Evolutionary conservation across 805 yeast genomes (phyloP), one percentile per base, ranked within the genome.

Genomic region (Pichia deserticola): DNA sequence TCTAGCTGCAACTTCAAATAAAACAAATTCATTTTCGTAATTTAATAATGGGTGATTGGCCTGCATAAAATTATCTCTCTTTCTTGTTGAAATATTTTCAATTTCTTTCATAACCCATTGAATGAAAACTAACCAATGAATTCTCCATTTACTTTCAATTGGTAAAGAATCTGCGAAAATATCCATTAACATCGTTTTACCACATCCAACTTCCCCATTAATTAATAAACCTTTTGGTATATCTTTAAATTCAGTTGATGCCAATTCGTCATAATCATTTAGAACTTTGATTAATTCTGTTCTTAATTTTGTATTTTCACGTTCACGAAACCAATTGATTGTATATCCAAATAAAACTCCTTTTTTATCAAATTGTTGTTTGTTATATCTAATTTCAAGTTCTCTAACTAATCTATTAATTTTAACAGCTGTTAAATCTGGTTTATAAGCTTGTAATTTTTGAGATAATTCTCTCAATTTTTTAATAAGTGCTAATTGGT

Each of bases 111-210:
- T 82, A 1, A 84, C 79, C 83, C 86, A 81, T 5, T 83, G 68
- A 60, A 84, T 84, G 59, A 84, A 84, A 55, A 77, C 81, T 55
- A 79, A 78, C 59, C 81, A 84, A 60, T 84, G 90, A 81, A 87
- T 81, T 49, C 90, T 67, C 66, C 78, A 73, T 55, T 84, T 84
- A 1, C 82, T 75, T 28, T 70, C 67, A 52, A 80, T 78, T 0
- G 89, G 90, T 32, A 84, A 66, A 1, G 83, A 72, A 44, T 71
- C 69, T 1, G 89, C 88, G 66, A 84, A 84, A 25, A 84, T 76
- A 56, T 84, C 89, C 78, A 84, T 77, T 44, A 84, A 62, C 83
- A 84, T 77, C 1, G 87, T 79, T 59, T 84, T 84, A 1, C 90
- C 90, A 55, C 86, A 79, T 0, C 90, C 90, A 5, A 81, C 86